A percentile compares a stretch with the other conserved stretches of the same genome.
phyloP scores from a whole-genome alignment of 495 filamentous ascomycete species.

The Daldinia vernicosa region DNA sequence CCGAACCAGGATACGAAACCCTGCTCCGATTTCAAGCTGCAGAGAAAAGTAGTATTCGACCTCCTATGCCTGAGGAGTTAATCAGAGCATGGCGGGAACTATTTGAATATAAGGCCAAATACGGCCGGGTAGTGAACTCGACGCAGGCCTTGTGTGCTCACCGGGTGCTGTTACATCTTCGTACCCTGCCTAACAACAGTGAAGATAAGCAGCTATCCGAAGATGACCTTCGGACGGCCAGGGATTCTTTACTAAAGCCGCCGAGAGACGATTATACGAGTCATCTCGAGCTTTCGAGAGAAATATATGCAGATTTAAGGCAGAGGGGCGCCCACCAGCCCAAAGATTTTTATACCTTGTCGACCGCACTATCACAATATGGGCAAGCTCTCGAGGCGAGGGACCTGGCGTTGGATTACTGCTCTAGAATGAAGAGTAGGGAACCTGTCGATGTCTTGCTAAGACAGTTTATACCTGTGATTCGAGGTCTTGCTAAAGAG shows the following conservation, averaged over 20 bases:
- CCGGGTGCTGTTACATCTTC: constrained; percentile 67
- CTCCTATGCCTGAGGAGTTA: constrained; percentile 67
- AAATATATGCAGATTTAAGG: constrained; percentile 64
- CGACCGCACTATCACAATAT: constrained; percentile 66
- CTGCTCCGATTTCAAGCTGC: constrained; percentile 61
- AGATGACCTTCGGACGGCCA: constrained; percentile 61
- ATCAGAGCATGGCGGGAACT: constrained; percentile 71
- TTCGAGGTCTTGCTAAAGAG: constrained; percentile 73
- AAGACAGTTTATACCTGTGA: constrained; percentile 63
- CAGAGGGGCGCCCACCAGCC: constrained; percentile 29
- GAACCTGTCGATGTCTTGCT: constrained; percentile 42
- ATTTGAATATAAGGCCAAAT: constrained; percentile 62
- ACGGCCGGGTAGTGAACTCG: constrained; percentile 63
- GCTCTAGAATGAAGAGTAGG: constrained; percentile 19
- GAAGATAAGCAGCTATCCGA: constrained; percentile 54
- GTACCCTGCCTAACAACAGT: constrained; percentile 48
- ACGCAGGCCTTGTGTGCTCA: constrained; percentile 69
- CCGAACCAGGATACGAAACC: constrained; percentile 67
- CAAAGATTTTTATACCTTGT: constrained; percentile 58
- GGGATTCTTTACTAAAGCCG: constrained; percentile 48
- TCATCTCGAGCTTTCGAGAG: constrained; percentile 64
- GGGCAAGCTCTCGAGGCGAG: constrained; percentile 68
- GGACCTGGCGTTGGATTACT: constrained; percentile 58
- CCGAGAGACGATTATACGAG: constrained; percentile 51
- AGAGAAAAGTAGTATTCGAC: constrained; percentile 59